Percentiles rank a stretch among this genome's conserved stretches.
phyloP scores from a whole-genome alignment of 768 basidiomycete genomes.

The Megacollybia marginata region DNA sequence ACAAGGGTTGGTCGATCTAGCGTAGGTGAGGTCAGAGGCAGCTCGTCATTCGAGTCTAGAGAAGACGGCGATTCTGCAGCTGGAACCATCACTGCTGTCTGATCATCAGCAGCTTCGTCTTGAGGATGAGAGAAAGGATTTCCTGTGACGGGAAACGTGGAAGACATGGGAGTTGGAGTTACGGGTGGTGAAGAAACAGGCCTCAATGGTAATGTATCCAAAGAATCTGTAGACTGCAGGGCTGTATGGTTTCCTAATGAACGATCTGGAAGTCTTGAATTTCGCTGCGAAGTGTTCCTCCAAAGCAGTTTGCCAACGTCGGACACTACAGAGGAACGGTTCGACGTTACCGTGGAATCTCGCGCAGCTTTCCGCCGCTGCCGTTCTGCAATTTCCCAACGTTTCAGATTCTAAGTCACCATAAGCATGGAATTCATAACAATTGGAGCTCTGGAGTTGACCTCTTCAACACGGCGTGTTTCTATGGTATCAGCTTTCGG shows the following conservation, averaged over 20 bases:
- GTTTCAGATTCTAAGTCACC: constrained; percentile 54
- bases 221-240: constrained; percentile 42
- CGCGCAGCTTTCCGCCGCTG: constrained; percentile 68
- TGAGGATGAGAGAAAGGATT: constrained; percentile 46
- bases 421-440: constrained; percentile 4
- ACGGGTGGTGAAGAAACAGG: constrained; percentile 24
- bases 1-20: constrained; percentile 18
- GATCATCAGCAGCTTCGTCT: constrained; percentile 1
- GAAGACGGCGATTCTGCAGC: constrained; percentile 10
- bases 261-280: constrained; percentile 19
- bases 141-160: constrained; percentile 10
- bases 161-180: too few relatives aligned
- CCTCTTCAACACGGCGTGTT: constrained; percentile 67
- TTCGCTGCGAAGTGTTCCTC: constrained; percentile 47
- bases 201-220: constrained; percentile 49
- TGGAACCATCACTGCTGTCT: constrained; percentile 20
- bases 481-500: constrained; percentile 60
- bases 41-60: neutral
- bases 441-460: constrained; percentile 19
- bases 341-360: constrained; percentile 32
- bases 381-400: constrained; percentile 75
- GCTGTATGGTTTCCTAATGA: constrained; percentile 36
- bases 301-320: constrained; percentile 37
- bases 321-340: constrained; percentile 40
- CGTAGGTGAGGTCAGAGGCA: neutral